phyloP scores from a whole-genome alignment of 768 basidiomycete genomes.

The Pleurotus sapidus region DNA sequence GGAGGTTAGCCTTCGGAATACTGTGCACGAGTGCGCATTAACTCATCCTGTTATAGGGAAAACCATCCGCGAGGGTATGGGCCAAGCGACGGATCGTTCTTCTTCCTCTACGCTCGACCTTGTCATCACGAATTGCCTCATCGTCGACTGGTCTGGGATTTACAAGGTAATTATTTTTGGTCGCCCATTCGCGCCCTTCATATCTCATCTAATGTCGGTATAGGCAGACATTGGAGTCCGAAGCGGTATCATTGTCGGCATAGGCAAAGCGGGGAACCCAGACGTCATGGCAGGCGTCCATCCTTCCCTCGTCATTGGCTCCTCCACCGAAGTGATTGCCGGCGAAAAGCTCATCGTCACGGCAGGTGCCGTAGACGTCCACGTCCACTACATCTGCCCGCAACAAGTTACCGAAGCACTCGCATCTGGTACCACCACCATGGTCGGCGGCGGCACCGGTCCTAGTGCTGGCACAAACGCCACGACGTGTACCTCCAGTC shows the following conservation, averaged over 20 bases:
- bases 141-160: conserved; percentile 94
- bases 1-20: conserved; percentile 53
- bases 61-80: conserved; percentile 95
- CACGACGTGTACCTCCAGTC: conserved; percentile 91
- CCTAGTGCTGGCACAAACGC: conserved; percentile 88
- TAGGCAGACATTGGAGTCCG: conserved; percentile 96
- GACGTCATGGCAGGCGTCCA: conserved; percentile 86
- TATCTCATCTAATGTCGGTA: background rate
- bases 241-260: conserved; percentile 73
- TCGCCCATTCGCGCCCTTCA: background rate
- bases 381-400: conserved; percentile 94
- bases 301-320: conserved; percentile 74
- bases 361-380: conserved; percentile 89
- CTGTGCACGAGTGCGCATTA: background rate
- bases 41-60: conserved; percentile 54
- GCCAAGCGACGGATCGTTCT: conserved; percentile 76
- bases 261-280: conserved; percentile 98
- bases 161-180: conserved; percentile 62
- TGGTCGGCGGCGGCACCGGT: conserved; percentile 96
- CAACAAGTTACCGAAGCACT: conserved; percentile 88
- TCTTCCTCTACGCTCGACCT: conserved; percentile 77
- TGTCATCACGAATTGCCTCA: conserved; percentile 92
- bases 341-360: conserved; percentile 95
- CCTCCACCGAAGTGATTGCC: conserved; percentile 92
- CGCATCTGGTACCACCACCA: conserved; percentile 82